phyloP scores from a whole-genome alignment of 2,329 filamentous ascomycete genomes.

The Drechslera avenae region DNA sequence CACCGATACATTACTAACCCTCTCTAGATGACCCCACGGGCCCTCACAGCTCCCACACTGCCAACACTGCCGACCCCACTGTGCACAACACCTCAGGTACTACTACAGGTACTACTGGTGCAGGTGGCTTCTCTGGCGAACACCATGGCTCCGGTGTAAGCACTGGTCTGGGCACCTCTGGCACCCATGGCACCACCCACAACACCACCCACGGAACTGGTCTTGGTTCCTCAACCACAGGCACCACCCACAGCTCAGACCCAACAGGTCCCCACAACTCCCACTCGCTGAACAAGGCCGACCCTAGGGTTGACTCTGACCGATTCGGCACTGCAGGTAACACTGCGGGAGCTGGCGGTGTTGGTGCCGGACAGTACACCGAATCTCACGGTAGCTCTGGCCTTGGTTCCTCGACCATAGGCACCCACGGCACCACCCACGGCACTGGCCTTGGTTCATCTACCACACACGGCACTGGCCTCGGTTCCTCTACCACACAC shows the following conservation, averaged over 20 bases:
- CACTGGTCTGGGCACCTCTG: constrained; percentile 7
- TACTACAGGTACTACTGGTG: constrained; percentile 19
- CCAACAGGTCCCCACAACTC: constrained; percentile 40
- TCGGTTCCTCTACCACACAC: constrained; percentile 24
- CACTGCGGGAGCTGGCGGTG: constrained; percentile 31
- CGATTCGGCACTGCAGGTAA: constrained; percentile 31
- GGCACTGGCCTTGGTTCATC: constrained; percentile 8
- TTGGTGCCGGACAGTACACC: constrained; percentile 14
- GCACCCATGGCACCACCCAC: constrained; percentile 1
- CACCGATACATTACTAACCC: constrained; percentile 6
- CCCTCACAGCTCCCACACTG: constrained; percentile 34
- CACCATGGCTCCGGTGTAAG: constrained; percentile 8
- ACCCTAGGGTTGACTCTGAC: constrained; percentile 41
- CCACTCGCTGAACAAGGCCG: constrained; percentile 34
- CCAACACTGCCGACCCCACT: constrained; percentile 29
- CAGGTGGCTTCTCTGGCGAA: neutral
- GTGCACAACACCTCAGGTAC: constrained; percentile 6
- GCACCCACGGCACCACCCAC: no score
- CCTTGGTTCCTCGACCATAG: neutral
- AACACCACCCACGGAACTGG: constrained; percentile 3
- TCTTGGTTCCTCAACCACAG: constrained; percentile 1
- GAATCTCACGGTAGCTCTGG: constrained; percentile 1
- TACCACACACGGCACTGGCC: constrained; percentile 1
- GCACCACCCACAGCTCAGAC: constrained; percentile 15
- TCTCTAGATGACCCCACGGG: constrained; percentile 35